These are phyloP conservation scores for Eutypa lata DNA, from an alignment of 2,329 filamentous ascomycete genomes.

Conservation along the genomic window DNA sequence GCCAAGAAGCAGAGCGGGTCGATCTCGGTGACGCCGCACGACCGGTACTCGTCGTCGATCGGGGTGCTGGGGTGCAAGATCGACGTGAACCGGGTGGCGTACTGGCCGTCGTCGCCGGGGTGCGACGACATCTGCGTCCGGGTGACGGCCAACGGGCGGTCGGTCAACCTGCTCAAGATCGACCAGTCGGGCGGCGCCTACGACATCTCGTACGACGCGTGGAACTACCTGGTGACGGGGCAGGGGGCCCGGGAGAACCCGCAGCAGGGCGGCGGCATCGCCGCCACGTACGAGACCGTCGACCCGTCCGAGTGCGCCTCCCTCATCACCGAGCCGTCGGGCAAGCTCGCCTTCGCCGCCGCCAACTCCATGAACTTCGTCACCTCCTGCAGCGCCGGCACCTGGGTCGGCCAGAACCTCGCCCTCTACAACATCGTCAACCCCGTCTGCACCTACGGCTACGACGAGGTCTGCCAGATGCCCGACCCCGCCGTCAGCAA, in stretches of 20 bases:
- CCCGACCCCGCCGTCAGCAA: slow-evolving; percentile 40
- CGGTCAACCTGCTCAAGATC: slow-evolving; percentile 56
- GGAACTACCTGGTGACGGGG: slow-evolving; percentile 55
- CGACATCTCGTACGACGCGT: slow-evolving; percentile 61
- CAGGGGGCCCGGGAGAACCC: slow-evolving; percentile 43
- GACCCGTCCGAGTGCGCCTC: slow-evolving; percentile 42
- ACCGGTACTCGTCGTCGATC: slow-evolving; percentile 53
- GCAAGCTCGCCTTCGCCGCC: slow-evolving; percentile 41
- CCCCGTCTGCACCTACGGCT: slow-evolving; percentile 42
- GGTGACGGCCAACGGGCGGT: slow-evolving; percentile 46
- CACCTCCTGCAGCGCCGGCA: slow-evolving; percentile 36
- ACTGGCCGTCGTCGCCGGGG: slow-evolving; percentile 52
- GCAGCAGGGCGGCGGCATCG: slow-evolving; percentile 43
- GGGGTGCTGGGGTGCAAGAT: slow-evolving; percentile 61
- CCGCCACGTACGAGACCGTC: slow-evolving; percentile 45
- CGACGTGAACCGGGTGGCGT: slow-evolving; percentile 58
- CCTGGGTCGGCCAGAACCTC: slow-evolving; percentile 48
- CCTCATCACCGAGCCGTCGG: slow-evolving; percentile 43
- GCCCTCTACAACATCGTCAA: slow-evolving; percentile 51
- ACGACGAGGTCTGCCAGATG: slow-evolving; percentile 44
- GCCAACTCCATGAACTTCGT: slow-evolving; percentile 53
- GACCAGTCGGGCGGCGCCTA: slow-evolving; percentile 54
- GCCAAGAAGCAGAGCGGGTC: slow-evolving; percentile 5
- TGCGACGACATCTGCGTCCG: slow-evolving; percentile 58
- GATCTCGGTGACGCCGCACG: slow-evolving; percentile 50